Evolutionary conservation across 2,329 filamentous ascomycete genomes (phyloP).

Genomic region (Bipolaris cookei): DNA sequence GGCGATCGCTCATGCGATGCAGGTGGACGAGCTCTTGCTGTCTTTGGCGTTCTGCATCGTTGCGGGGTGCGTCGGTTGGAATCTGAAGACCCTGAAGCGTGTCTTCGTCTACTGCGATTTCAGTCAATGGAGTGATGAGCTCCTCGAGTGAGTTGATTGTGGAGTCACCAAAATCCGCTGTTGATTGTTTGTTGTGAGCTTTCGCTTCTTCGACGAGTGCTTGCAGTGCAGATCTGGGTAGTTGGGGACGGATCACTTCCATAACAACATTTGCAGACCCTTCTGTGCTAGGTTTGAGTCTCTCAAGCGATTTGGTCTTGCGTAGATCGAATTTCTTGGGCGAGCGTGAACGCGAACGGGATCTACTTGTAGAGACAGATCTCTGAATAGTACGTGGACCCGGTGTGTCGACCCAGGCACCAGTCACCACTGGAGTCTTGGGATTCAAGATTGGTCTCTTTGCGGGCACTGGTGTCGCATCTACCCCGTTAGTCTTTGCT

Average conservation of each 20-base stretch:
- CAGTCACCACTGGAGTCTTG: constrained; percentile 56
- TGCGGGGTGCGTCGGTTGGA: constrained; percentile 40
- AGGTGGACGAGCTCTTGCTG: constrained; percentile 52
- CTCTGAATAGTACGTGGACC: constrained; percentile 34
- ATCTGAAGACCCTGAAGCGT: constrained; percentile 40
- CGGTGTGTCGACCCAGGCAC: constrained; percentile 58
- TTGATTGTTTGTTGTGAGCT: constrained; percentile 22
- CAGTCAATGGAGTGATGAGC: constrained; percentile 44
- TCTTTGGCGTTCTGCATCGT: constrained; percentile 51
- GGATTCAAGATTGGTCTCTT: constrained; percentile 31
- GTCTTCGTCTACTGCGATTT: constrained; percentile 42
- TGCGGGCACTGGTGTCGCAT: constrained; percentile 40
- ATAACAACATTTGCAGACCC: constrained; percentile 2
- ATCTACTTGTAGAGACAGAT: constrained; percentile 15
- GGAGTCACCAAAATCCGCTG: constrained; percentile 52
- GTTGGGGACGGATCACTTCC: constrained; percentile 27
- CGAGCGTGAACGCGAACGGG: constrained; percentile 24
- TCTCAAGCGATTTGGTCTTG: constrained; percentile 19
- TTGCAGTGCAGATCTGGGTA: constrained; percentile 48
- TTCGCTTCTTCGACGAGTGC: constrained; percentile 51
- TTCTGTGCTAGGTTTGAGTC: constrained; percentile 4
- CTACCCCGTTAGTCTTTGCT: constrained; percentile 18
- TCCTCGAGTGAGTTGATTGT: constrained; percentile 58
- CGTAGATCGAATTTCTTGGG: constrained; percentile 26
- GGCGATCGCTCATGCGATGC: constrained; percentile 51